Conservation (phyloP, 108 stramenopile genomes). For the Cyclotella cryptica region DNA sequence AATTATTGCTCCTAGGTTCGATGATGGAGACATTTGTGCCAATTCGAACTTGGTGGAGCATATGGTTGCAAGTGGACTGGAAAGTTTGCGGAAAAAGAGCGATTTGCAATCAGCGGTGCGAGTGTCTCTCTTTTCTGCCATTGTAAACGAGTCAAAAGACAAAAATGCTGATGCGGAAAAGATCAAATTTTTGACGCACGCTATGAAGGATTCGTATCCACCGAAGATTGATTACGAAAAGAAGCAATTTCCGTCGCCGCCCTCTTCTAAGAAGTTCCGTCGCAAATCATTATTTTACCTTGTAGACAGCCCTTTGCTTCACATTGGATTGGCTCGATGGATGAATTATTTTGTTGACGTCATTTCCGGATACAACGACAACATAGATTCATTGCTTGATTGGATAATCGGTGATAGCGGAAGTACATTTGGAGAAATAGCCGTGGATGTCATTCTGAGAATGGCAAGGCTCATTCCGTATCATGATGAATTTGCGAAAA, state of each 20-base stretch:
- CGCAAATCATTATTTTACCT: slow-evolving; percentile 32
- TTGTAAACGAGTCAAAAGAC: background rate
- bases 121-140: slow-evolving; percentile 13
- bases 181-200: background rate
- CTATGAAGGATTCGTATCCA: slow-evolving; percentile 7
- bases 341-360: slow-evolving; percentile 39
- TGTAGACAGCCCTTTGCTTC: slow-evolving; percentile 36
- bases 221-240: slow-evolving; percentile 25
- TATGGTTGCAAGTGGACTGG: slow-evolving; percentile 36
- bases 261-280: slow-evolving; percentile 4
- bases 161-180: slow-evolving; percentile 9
- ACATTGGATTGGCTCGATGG: slow-evolving; percentile 37
- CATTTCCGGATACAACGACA: slow-evolving; percentile 48
- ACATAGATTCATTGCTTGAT: slow-evolving; percentile 34
- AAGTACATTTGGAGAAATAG: slow-evolving; percentile 20
- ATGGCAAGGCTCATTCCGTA: slow-evolving; percentile 1
- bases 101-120: slow-evolving; percentile 29
- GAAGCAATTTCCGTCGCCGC: background rate
- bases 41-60: slow-evolving; percentile 28
- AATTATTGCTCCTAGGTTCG: background rate
- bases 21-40: slow-evolving; percentile 33
- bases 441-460: background rate
- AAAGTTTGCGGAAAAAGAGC: slow-evolving; percentile 31
- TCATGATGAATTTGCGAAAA: slow-evolving; percentile 10
- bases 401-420: slow-evolving; percentile 23